Evolutionary conservation across 768 basidiomycete genomes (phyloP).

Genomic region (Glaciozyma antarctica): DNA sequence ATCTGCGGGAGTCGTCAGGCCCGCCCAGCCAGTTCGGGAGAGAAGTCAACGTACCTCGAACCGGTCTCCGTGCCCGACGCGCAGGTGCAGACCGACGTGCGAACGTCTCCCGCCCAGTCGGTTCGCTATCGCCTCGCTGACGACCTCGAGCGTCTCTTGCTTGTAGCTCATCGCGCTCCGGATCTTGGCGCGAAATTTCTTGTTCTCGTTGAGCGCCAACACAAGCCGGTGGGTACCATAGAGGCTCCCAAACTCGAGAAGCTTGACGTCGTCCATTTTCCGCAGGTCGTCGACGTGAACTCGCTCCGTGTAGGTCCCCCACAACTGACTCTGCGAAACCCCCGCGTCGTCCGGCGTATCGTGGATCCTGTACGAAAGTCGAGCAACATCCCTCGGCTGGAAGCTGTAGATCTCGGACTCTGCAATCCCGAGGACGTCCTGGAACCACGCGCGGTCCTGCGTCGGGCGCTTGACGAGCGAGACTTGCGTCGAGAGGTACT

Average conservation of each 20-base stretch:
- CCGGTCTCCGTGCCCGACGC: conserved; percentile 12
- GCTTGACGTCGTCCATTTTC: neutral
- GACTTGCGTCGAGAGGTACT: neutral
- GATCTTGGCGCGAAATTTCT: neutral
- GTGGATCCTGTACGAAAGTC: conserved; percentile 18
- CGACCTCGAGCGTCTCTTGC: conserved; percentile 11
- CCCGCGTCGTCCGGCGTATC: neutral
- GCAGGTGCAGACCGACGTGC: conserved; percentile 17
- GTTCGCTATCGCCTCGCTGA: conserved; percentile 11
- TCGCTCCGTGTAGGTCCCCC: conserved; percentile 6
- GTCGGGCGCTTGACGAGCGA: neutral
- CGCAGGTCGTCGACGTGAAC: neutral
- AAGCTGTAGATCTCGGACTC: conserved; percentile 6
- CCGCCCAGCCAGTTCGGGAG: neutral
- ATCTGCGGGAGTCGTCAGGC: neutral
- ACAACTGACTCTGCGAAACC: neutral
- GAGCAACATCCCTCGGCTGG: neutral
- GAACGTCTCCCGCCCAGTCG: conserved; percentile 7
- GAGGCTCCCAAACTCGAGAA: conserved; percentile 20
- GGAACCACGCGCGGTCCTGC: neutral
- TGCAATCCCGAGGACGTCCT: conserved; percentile 8
- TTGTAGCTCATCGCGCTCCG: neutral
- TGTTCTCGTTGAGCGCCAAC: conserved; percentile 10
- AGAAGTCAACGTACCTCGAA: conserved; percentile 11
- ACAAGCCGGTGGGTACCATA: conserved; percentile 14